Evolutionary conservation across 768 basidiomycete genomes (phyloP).

Genomic region (Mycena capillaripes): DNA sequence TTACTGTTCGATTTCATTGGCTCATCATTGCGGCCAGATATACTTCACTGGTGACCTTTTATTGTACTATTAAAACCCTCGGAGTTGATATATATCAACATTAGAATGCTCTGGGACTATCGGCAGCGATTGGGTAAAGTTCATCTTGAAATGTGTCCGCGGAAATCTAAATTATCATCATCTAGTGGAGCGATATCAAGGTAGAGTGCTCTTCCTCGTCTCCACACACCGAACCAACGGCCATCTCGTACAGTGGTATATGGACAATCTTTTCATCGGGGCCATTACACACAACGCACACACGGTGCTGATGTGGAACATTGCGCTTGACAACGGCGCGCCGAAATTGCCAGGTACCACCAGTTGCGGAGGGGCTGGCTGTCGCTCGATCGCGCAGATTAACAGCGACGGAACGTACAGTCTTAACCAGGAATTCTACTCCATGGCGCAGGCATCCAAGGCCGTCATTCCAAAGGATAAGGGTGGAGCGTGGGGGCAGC

Average conservation of each 20-base stretch:
- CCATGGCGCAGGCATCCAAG: constrained; percentile 83
- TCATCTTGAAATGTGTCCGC: constrained; percentile 14
- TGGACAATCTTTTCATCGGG: constrained; percentile 69
- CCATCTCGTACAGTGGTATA: constrained; percentile 67
- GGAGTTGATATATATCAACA: background rate
- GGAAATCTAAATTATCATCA: background rate
- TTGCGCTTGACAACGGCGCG: constrained; percentile 75
- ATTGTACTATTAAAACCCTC: background rate
- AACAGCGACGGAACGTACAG: constrained; percentile 74
- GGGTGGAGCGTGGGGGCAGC: constrained; percentile 77
- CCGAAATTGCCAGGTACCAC: constrained; percentile 75
- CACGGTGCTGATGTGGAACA: constrained; percentile 80
- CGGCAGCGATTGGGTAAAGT: constrained; percentile 71
- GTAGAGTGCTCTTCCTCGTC: constrained; percentile 47
- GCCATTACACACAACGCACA: constrained; percentile 55
- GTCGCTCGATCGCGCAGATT: constrained; percentile 76
- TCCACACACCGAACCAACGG: background rate
- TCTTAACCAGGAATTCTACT: constrained; percentile 83
- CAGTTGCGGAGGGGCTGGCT: constrained; percentile 74
- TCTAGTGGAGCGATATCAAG: constrained; percentile 79
- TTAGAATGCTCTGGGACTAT: constrained; percentile 75
- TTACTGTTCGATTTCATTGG: background rate
- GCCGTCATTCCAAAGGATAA: constrained; percentile 78
- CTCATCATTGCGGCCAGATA: constrained; percentile 39
- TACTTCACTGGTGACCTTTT: constrained; percentile 58